Conservation (phyloP, 768 basidiomycete species). For the Cystobasidium tubakii region DNA sequence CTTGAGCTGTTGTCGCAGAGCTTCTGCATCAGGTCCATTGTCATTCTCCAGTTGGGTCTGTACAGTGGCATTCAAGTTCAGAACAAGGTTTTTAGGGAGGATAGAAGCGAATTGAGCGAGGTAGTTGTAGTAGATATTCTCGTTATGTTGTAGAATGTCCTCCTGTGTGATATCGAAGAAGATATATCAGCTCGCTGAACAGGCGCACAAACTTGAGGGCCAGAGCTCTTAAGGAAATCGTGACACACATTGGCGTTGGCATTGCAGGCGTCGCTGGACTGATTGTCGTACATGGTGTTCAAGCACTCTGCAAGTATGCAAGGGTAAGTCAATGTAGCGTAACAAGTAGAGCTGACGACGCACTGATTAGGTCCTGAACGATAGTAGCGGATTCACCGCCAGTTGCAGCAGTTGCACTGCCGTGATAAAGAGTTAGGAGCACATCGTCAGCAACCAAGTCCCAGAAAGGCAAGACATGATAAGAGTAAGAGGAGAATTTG, state of each 20-base stretch:
- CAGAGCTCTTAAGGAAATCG: neutral
- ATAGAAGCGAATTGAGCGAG: constrained; percentile 32
- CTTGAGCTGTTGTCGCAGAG: constrained; percentile 7
- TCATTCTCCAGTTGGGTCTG: constrained; percentile 17
- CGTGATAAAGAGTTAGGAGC: neutral
- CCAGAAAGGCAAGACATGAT: too few relatives aligned
- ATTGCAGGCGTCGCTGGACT: constrained; percentile 15
- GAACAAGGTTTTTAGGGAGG: constrained; percentile 22
- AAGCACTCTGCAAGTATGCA: constrained; percentile 2
- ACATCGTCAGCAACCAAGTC: too few relatives aligned
- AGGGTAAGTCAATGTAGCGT: neutral
- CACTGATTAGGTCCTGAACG: constrained; percentile 6
- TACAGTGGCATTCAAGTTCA: constrained; percentile 30
- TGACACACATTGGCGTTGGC: constrained; percentile 26
- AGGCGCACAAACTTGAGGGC: too few relatives aligned
- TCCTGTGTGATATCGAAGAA: constrained; percentile 11
- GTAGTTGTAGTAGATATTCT: constrained; percentile 33
- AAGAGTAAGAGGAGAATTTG: neutral
- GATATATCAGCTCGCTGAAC: too few relatives aligned
- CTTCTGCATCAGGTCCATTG: constrained; percentile 11
- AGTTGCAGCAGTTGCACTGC: constrained; percentile 27
- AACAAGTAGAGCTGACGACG: neutral
- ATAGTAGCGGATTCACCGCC: constrained; percentile 19
- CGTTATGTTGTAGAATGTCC: constrained; percentile 28
- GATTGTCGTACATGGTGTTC: constrained; percentile 30